These are phyloP conservation scores for Trichoderma aggressivum DNA, from an alignment of 2,329 filamentous ascomycete species.

Conservation along the genomic window DNA sequence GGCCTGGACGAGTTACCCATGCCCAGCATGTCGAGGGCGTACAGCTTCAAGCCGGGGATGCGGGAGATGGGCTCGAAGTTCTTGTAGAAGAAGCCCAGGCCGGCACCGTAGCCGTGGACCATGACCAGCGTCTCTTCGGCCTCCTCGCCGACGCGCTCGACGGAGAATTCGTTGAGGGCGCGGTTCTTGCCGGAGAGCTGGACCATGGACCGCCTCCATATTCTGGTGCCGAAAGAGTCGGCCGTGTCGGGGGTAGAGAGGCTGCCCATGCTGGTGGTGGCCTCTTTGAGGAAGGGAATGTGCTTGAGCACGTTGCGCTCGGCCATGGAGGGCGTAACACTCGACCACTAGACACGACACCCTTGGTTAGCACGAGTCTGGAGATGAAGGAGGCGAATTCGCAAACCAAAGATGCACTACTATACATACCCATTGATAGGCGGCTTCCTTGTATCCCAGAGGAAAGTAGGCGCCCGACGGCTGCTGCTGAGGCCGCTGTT, in stretches of 20 bases:
- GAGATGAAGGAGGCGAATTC: neutral
- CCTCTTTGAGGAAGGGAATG: slow-evolving; percentile 76
- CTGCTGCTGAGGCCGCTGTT: slow-evolving; percentile 29
- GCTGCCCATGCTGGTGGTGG: slow-evolving; percentile 62
- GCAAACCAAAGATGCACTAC: neutral
- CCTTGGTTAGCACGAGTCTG: neutral
- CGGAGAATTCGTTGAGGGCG: slow-evolving; percentile 86
- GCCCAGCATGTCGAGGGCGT: slow-evolving; percentile 89
- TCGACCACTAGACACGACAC: slow-evolving; percentile 66
- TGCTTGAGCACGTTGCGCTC: slow-evolving; percentile 86
- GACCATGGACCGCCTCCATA: slow-evolving; percentile 85
- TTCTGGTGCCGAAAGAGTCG: slow-evolving; percentile 78
- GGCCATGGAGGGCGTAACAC: slow-evolving; percentile 74
- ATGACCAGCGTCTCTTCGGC: slow-evolving; percentile 87
- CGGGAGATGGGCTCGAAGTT: slow-evolving; percentile 89
- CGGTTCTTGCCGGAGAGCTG: slow-evolving; percentile 80
- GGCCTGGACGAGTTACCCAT: slow-evolving; percentile 90
- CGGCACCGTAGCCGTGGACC: slow-evolving; percentile 94
- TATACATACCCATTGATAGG: slow-evolving; percentile 77
- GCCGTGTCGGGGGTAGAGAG: slow-evolving; percentile 44
- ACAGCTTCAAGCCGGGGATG: slow-evolving; percentile 78
- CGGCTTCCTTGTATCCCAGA: slow-evolving; percentile 85
- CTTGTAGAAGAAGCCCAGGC: slow-evolving; percentile 96
- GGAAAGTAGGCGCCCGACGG: slow-evolving; percentile 62
- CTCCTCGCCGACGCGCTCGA: slow-evolving; percentile 76